Evolutionary conservation across 2,329 filamentous ascomycete species (phyloP).

Genomic region (Colletotrichum eremochloae): DNA sequence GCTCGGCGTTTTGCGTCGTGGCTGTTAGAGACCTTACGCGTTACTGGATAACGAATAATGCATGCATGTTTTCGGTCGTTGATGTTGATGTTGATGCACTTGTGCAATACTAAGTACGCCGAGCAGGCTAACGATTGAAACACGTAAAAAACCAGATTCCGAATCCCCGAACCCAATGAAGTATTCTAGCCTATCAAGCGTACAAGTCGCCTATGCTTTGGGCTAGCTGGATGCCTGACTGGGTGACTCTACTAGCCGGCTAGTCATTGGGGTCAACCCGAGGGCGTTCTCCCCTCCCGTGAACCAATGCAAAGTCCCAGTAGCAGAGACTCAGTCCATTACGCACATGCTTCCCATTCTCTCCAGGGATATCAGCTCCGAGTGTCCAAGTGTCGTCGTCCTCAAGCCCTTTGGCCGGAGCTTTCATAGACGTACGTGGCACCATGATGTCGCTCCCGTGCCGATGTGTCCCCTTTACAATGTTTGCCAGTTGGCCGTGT

Average conservation of each 20-base stretch:
- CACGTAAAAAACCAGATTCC: conserved; percentile 36
- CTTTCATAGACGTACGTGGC: conserved; percentile 36
- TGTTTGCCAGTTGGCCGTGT: conserved; percentile 28
- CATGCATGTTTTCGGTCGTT: not conserved
- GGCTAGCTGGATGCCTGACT: conserved; percentile 24
- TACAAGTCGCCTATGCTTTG: conserved; percentile 33
- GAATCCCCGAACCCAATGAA: conserved; percentile 20
- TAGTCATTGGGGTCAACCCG: not conserved
- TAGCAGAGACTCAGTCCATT: conserved; percentile 27
- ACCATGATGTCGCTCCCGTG: conserved; percentile 28
- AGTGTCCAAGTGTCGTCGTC: conserved; percentile 2
- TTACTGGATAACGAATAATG: not conserved
- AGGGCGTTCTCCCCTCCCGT: conserved; percentile 1
- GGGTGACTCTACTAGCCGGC: not conserved
- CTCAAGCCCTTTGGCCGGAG: conserved; percentile 26
- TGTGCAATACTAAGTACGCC: conserved; percentile 26
- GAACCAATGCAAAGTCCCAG: conserved; percentile 12
- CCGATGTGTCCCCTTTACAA: conserved; percentile 25
- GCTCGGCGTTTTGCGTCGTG: conserved; percentile 17
- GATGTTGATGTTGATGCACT: conserved; percentile 14
- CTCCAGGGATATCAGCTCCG: conserved; percentile 25
- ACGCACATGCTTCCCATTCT: conserved; percentile 22
- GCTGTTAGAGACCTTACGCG: no score
- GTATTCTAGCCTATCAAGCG: conserved; percentile 38
- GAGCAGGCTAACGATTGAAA: conserved; percentile 38